Conservation (phyloP, 2,329 filamentous ascomycete species). For the Fusarium tjaetaba region DNA sequence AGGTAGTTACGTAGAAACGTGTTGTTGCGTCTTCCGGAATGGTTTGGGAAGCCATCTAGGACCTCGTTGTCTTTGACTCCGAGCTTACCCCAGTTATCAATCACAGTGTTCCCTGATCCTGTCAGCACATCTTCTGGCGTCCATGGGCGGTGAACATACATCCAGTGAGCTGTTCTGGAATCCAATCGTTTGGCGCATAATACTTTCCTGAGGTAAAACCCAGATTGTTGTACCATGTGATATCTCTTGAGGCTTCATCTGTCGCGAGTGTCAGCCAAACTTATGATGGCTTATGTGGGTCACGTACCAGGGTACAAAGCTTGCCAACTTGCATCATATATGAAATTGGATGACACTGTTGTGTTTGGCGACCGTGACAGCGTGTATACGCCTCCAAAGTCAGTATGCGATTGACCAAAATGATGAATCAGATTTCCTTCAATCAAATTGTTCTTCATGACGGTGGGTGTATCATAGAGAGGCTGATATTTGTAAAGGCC, state of each 20-base stretch:
- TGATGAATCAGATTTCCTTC: background rate
- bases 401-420: conserved; percentile 3
- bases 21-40: background rate
- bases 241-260: conserved; percentile 10
- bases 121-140: background rate
- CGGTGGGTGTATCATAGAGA: background rate
- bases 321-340: conserved; percentile 3
- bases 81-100: conserved; percentile 6
- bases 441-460: background rate
- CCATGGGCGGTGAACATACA: background rate
- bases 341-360: background rate
- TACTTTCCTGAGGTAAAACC: conserved; percentile 1
- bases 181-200: conserved; percentile 5
- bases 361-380: conserved; percentile 1
- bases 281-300: rapidly evolving
- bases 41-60: background rate
- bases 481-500: conserved; percentile 2
- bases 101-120: background rate
- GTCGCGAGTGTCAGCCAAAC: background rate
- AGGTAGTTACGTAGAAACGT: conserved; percentile 7
- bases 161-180: background rate
- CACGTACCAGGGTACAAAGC: background rate
- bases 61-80: background rate
- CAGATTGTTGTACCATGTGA: conserved; percentile 4
- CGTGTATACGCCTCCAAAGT: conserved; percentile 4